phyloP scores from a whole-genome alignment of 1,139 yeast genomes.

The Yamadazyma siamensis region DNA sequence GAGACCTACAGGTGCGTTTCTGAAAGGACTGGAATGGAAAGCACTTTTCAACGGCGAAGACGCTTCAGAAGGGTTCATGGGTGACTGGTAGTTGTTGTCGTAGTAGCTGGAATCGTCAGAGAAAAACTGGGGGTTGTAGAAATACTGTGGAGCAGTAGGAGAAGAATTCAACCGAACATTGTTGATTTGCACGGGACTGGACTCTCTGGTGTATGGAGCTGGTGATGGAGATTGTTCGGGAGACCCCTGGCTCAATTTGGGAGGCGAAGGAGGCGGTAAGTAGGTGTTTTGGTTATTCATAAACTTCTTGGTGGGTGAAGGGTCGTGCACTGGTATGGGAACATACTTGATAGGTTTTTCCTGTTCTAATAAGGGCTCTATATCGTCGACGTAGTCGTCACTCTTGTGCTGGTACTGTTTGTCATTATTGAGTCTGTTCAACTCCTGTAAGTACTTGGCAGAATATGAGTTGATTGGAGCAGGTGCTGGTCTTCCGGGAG shows the following conservation, averaged over 20 bases:
- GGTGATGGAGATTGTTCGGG: slow-evolving; percentile 47
- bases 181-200: slow-evolving; percentile 26
- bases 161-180: slow-evolving; percentile 17
- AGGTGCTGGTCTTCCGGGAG: slow-evolving; percentile 3
- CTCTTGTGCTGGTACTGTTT: slow-evolving; percentile 3
- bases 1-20: neutral
- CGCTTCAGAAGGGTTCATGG: slow-evolving; percentile 15
- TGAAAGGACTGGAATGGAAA: slow-evolving; percentile 8
- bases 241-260: slow-evolving; percentile 34
- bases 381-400: slow-evolving; percentile 37
- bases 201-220: slow-evolving; percentile 19
- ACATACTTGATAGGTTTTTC: slow-evolving; percentile 25
- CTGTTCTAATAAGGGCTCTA: slow-evolving; percentile 32
- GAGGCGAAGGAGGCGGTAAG: slow-evolving; percentile 47
- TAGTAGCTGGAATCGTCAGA: slow-evolving; percentile 22
- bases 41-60: slow-evolving; percentile 26
- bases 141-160: slow-evolving; percentile 22
- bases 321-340: slow-evolving; percentile 43
- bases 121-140: slow-evolving; percentile 41
- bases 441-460: slow-evolving; percentile 43
- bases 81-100: slow-evolving; percentile 23
- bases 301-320: slow-evolving; percentile 15
- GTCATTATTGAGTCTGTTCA: slow-evolving; percentile 17
- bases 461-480: slow-evolving; percentile 31
- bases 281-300: slow-evolving; percentile 18